phyloP scores from a whole-genome alignment of 2,329 filamentous ascomycete genomes.

The Fusarium coffeatum region DNA sequence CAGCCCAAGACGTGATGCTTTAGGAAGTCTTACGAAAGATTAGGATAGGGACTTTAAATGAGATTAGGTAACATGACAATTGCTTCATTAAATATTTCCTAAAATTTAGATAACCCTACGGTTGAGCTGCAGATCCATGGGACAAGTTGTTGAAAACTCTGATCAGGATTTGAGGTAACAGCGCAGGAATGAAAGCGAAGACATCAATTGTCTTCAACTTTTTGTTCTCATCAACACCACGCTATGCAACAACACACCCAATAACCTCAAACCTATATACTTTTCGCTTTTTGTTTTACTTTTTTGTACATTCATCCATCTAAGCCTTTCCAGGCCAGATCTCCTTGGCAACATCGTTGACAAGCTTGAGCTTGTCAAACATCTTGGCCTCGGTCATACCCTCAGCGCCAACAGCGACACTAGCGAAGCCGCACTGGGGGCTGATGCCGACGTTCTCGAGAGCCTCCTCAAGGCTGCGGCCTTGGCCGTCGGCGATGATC shows the following conservation, averaged over 20 bases:
- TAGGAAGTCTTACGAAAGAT: neutral
- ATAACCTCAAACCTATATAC: constrained; percentile 6
- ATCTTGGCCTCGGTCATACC: constrained; percentile 74
- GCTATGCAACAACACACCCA: constrained; percentile 25
- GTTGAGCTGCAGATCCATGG: neutral
- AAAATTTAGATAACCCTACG: neutral
- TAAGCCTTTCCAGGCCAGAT: constrained; percentile 63
- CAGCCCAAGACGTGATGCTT: neutral
- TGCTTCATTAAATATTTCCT: neutral
- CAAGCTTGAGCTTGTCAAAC: constrained; percentile 76
- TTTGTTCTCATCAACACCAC: constrained; percentile 24
- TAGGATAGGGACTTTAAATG: neutral
- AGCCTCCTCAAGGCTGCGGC: constrained; percentile 70
- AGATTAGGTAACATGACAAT: neutral
- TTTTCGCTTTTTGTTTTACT: neutral
- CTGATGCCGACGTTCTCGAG: constrained; percentile 74
- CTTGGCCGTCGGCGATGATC: constrained; percentile 73
- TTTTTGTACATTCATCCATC: neutral
- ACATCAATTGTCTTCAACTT: neutral
- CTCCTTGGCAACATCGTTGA: constrained; percentile 72
- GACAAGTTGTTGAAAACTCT: neutral
- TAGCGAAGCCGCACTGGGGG: constrained; percentile 78
- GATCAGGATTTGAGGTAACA: neutral
- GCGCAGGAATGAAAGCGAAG: neutral
- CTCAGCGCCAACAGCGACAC: constrained; percentile 73